These are phyloP conservation scores for Massariosphaeria phaeospora DNA, from an alignment of 495 filamentous ascomycete species.

Conservation along the genomic window DNA sequence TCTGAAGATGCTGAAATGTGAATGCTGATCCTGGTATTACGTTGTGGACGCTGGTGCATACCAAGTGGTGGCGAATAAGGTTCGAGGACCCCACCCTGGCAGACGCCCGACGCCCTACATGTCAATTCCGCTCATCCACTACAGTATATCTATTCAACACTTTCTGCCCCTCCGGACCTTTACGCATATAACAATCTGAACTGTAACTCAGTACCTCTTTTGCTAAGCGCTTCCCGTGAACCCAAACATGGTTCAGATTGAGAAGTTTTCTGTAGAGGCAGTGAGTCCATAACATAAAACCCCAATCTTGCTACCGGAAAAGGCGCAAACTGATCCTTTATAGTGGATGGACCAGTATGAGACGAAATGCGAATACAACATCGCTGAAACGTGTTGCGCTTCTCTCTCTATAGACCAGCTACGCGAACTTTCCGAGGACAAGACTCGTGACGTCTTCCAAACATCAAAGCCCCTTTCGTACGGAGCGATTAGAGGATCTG, in stretches of 20 bases:
- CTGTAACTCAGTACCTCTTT: background rate
- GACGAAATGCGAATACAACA: constrained; percentile 66
- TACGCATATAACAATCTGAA: no score
- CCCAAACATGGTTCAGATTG: constrained; percentile 70
- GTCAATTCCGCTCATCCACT: no score
- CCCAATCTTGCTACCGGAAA: background rate
- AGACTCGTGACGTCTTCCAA: constrained; percentile 42
- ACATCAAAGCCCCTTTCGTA: constrained; percentile 57
- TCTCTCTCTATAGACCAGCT: constrained; percentile 76
- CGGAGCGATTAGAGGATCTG: constrained; percentile 65
- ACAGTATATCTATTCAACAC: background rate
- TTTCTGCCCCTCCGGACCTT: no score
- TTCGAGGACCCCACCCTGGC: no score
- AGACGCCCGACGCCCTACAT: no score
- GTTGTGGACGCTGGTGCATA: no score
- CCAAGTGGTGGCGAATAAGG: no score
- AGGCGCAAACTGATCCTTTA: background rate
- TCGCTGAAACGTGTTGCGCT: constrained; percentile 81
- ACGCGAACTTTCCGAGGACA: constrained; percentile 52
- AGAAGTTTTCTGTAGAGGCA: constrained; percentile 30
- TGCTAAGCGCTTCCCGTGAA: background rate
- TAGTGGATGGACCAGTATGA: constrained; percentile 92
- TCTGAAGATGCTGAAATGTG: no score
- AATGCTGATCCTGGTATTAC: no score
- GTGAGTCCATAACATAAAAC: constrained; percentile 13